A percentile compares a stretch with the other conserved stretches of the same genome.
Evolutionary conservation across 1,284 basidiomycete genomes (phyloP).

Genomic region (Melampsora medusae): DNA sequence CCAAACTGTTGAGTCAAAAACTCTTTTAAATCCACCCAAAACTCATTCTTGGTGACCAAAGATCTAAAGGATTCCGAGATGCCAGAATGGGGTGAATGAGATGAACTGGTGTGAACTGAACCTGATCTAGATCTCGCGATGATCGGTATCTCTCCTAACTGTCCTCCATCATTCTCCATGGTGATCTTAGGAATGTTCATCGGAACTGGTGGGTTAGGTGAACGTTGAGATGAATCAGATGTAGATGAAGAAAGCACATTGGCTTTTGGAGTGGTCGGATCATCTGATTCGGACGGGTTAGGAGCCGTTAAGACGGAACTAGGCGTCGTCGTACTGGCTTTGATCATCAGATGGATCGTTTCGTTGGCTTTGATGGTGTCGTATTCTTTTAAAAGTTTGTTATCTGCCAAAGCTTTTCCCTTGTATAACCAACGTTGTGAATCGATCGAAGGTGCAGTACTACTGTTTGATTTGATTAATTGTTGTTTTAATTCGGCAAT

Average conservation of each 20-base stretch:
- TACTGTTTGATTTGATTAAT: conserved; percentile 62
- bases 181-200: conserved; percentile 40
- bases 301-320: conserved; percentile 42
- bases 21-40: conserved; percentile 46
- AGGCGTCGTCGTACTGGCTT: conserved; percentile 64
- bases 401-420: conserved; percentile 83
- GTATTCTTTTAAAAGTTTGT: conserved; percentile 83
- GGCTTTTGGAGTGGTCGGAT: neutral
- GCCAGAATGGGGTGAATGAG: conserved; percentile 39
- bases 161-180: conserved; percentile 28
- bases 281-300: conserved; percentile 22
- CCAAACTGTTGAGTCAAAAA: conserved; percentile 46
- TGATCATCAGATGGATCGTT: conserved; percentile 77
- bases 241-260: neutral
- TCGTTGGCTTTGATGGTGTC: conserved; percentile 69
- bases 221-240: neutral
- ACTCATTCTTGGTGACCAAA: conserved; percentile 37
- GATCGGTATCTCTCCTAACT: conserved; percentile 18
- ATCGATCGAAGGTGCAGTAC: conserved; percentile 66
- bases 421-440: conserved; percentile 80
- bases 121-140: conserved; percentile 46
- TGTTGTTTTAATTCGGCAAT: conserved; percentile 73
- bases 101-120: conserved; percentile 44
- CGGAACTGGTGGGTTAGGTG: neutral
- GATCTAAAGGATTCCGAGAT: conserved; percentile 44